Evolutionary conservation across 306 rosid species (phyloP).

Genomic region (Mucuna pruriens): DNA sequence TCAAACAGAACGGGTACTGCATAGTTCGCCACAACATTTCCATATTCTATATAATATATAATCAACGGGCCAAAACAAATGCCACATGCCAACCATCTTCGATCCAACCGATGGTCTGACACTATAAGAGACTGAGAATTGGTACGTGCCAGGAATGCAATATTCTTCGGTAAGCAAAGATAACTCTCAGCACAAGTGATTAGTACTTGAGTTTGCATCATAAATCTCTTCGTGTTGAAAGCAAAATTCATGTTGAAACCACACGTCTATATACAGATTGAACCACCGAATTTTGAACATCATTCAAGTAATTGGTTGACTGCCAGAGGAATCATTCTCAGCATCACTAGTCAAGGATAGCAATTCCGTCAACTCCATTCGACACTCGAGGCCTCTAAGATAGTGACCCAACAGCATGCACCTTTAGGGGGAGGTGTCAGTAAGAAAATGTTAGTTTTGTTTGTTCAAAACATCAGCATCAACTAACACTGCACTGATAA

Average conservation of each 20-base stretch:
- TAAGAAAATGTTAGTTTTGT: constrained; percentile 30
- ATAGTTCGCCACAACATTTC: constrained; percentile 21
- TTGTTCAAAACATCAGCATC: constrained; percentile 18
- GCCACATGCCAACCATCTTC: constrained; percentile 7
- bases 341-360: constrained; percentile 57
- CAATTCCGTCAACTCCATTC: constrained; percentile 77
- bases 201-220: constrained; percentile 10
- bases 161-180: constrained; percentile 7
- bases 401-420: constrained; percentile 94
- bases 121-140: constrained; percentile 16
- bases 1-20: constrained; percentile 16
- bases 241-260: background rate
- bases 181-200: constrained; percentile 25
- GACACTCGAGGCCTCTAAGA: constrained; percentile 88
- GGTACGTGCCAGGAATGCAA: constrained; percentile 9
- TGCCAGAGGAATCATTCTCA: constrained; percentile 50
- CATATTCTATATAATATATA: constrained; percentile 31
- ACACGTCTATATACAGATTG: constrained; percentile 44
- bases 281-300: constrained; percentile 39
- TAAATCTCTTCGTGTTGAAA: constrained; percentile 35
- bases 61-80: constrained; percentile 24
- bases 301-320: constrained; percentile 49
- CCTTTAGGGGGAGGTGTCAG: constrained; percentile 47
- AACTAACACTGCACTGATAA: constrained; percentile 16
- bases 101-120: constrained; percentile 20